Evolutionary conservation across 768 basidiomycete genomes (phyloP), one percentile per base, ranked within the genome.

Genomic region (Mycena olivaceomarginata): DNA sequence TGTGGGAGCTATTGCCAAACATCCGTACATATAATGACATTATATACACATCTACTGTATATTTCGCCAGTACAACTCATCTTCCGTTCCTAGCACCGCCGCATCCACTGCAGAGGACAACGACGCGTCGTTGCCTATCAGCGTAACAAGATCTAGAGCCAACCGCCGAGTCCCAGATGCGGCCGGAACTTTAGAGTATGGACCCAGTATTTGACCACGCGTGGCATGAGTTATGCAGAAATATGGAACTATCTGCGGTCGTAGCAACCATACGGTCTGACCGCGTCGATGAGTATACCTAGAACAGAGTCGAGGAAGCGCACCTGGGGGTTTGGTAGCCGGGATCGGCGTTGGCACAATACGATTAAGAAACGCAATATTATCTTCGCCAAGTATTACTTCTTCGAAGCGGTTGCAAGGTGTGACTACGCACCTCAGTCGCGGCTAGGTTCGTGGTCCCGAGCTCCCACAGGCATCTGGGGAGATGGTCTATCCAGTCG

Each of bases 391-490:
- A 51, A 68, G 31, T 25, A 31, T 60, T n/a, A 20, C 59, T 20
- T 60, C 5, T 37, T 43, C 20, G 4, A 8, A n/a, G 51, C 43
- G 39, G 31, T 31, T 31, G 31, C 31, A 31, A 31, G 48, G 31
- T 69, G 56, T 31, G 63, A 40, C 45, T 12, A 57, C 88, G 78
- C 67, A 95, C 96, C 90, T 95, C 92, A 0, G 93, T 93, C 5
- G 90, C 85, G 1, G 84, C 79, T 20, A 90, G 82, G 82, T 96
- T 91, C 69, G 84, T 90, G 12, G 84, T 85, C 4, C 94, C 94
- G 12, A 95, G 84, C 83, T 99, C 97, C 98, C 98, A 99, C 5
- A 99, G 87, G 8, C 90, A 89, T 84, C 92, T 94, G 0, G 97
- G 96, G 59, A 98, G 89, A 78, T 94, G 92, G 39, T 90, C 83